Conservation (phyloP, 2,329 filamentous ascomycete species). For the Fusarium nurragi region DNA sequence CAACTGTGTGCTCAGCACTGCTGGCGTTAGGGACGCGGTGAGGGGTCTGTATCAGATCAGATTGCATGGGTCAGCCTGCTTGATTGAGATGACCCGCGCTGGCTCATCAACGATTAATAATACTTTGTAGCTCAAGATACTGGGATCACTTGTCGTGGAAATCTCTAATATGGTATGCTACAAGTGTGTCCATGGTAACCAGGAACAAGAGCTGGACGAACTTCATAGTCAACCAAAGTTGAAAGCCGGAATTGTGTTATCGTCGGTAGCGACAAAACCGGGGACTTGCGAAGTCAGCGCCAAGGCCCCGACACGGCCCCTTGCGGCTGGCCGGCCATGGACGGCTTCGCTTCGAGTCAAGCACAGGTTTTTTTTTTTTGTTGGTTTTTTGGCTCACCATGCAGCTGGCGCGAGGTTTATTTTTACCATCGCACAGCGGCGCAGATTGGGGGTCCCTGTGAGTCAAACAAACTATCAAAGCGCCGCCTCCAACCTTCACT, state of each 20-base stretch:
- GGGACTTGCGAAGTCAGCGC: conserved; percentile 8
- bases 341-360: conserved; percentile 40
- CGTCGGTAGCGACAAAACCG: conserved; percentile 12
- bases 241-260: conserved; percentile 19
- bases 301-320: conserved; percentile 30
- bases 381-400: conserved; percentile 32
- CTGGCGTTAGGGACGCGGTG: conserved; percentile 27
- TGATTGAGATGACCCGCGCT: conserved; percentile 34
- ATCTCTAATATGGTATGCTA: not conserved
- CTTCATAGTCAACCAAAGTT: not conserved
- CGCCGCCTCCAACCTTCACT: conserved; percentile 31
- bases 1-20: not conserved
- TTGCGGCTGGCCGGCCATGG: conserved; percentile 40
- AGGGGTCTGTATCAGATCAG: conserved; percentile 35
- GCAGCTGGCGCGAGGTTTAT: conserved; percentile 39
- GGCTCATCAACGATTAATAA: not conserved
- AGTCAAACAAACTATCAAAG: conserved; percentile 38
- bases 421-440: conserved; percentile 41
- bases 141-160: not conserved
- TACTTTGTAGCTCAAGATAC: not conserved
- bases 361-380: conserved; percentile 26
- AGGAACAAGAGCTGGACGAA: conserved; percentile 7
- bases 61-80: conserved; percentile 35
- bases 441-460: conserved; percentile 30
- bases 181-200: conserved; percentile 17